phyloP scores from a whole-genome alignment of 257 asterid genomes.

The Jacaranda copaia region DNA sequence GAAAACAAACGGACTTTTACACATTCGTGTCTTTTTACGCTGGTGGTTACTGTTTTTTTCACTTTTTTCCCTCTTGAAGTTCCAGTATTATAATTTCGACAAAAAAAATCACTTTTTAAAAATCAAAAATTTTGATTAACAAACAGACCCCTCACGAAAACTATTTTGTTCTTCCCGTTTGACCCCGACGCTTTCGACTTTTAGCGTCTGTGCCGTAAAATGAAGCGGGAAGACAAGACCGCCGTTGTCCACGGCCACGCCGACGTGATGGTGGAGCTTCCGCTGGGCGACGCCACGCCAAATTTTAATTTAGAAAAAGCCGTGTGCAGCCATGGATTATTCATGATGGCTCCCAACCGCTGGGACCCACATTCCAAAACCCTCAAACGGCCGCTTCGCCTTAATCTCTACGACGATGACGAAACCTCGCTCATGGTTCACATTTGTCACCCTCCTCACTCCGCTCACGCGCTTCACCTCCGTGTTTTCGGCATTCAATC shows the following conservation, averaged over 20 bases:
- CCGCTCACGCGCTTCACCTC: constrained; percentile 55
- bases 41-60: no score
- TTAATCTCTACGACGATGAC: constrained; percentile 51
- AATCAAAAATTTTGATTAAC: no score
- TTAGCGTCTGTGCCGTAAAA: constrained; percentile 23
- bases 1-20: no score
- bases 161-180: no score
- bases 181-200: no score
- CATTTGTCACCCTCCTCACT: constrained; percentile 58
- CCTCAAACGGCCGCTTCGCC: constrained; percentile 79
- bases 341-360: constrained; percentile 93
- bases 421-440: constrained; percentile 54
- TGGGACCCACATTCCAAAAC: constrained; percentile 84
- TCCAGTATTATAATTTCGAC: no score
- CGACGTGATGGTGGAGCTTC: constrained; percentile 59
- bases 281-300: constrained; percentile 53
- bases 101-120: no score
- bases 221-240: constrained; percentile 39
- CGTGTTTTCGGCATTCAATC: constrained; percentile 49
- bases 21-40: no score
- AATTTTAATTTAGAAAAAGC: constrained; percentile 66
- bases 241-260: constrained; percentile 37
- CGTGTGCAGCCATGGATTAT: constrained; percentile 86
- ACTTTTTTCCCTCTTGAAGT: no score
- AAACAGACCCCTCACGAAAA: no score